A percentile compares a stretch with the other conserved stretches of the same genome.
These are phyloP conservation scores for Rhinocladiella similis DNA, from an alignment of 2,329 filamentous ascomycete genomes.

Conservation along the genomic window DNA sequence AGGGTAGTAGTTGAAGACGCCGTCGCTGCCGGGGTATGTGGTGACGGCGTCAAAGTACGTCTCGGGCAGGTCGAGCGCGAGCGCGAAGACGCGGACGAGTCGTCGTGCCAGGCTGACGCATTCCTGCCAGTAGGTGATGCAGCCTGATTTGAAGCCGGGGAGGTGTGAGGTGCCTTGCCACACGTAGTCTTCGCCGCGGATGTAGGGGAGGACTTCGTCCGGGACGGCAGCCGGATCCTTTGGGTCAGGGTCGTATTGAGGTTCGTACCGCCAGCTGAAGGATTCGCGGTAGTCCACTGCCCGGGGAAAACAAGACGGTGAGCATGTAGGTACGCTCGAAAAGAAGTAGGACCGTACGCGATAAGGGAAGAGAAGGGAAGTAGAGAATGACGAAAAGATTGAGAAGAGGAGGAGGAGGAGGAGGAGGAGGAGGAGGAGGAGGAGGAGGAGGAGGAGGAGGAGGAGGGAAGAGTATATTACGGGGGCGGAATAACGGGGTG, in stretches of 20 bases:
- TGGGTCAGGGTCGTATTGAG: slow-evolving; percentile 51
- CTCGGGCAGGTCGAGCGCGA: slow-evolving; percentile 56
- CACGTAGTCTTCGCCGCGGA: slow-evolving; percentile 53
- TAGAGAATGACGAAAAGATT: no score
- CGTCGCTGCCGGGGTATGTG: slow-evolving; percentile 51
- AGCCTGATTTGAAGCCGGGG: slow-evolving; percentile 49
- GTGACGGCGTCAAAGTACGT: slow-evolving; percentile 57
- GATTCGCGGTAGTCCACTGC: slow-evolving; percentile 53
- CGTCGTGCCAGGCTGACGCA: slow-evolving; percentile 54
- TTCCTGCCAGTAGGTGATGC: slow-evolving; percentile 49
- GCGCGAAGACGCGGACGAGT: slow-evolving; percentile 55
- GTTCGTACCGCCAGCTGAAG: slow-evolving; percentile 55
- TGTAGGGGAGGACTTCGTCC: slow-evolving; percentile 41
- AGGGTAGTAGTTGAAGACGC: slow-evolving; percentile 49
- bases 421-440: no score
- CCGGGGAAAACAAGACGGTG: no score
- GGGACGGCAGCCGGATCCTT: slow-evolving; percentile 46
- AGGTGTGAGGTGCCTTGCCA: slow-evolving; percentile 54
- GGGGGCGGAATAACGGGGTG: no score
- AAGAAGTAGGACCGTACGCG: no score
- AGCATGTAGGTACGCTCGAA: slow-evolving; percentile 1
- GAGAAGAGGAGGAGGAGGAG: no score
- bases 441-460: no score
- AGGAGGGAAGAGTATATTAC: not conserved
- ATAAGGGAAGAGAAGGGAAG: no score